Percentiles rank a stretch among this genome's conserved stretches.
phyloP scores from a whole-genome alignment of 495 filamentous ascomycete genomes.

The Hypomontagnella monticulosa region DNA sequence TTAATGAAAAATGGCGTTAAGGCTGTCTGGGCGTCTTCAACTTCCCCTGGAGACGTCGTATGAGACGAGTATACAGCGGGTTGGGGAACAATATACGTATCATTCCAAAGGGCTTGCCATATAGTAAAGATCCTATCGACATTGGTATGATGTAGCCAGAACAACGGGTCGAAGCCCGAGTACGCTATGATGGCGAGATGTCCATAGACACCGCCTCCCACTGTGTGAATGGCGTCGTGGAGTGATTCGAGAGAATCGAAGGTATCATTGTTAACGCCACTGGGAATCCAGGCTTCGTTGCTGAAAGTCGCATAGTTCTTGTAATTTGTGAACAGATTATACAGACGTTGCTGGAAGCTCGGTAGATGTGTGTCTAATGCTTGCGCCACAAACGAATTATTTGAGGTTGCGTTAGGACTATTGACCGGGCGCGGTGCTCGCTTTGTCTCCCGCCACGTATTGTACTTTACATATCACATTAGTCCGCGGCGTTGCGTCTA shows the following conservation, averaged over 20 bases:
- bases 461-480: slow-evolving; percentile 49
- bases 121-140: slow-evolving; percentile 76
- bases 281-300: slow-evolving; percentile 62
- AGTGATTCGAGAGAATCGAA: slow-evolving; percentile 69
- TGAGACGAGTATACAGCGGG: slow-evolving; percentile 60
- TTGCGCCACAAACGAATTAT: slow-evolving; percentile 59
- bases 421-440: slow-evolving; percentile 56
- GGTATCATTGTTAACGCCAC: slow-evolving; percentile 41
- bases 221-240: slow-evolving; percentile 72
- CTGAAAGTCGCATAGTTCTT: slow-evolving; percentile 66
- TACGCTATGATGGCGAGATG: slow-evolving; percentile 73
- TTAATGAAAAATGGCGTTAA: slow-evolving; percentile 60
- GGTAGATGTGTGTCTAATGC: slow-evolving; percentile 59
- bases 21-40: slow-evolving; percentile 50
- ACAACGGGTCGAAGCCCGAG: slow-evolving; percentile 78
- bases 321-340: slow-evolving; percentile 68
- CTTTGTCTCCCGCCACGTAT: slow-evolving; percentile 59
- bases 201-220: slow-evolving; percentile 61
- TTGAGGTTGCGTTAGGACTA: slow-evolving; percentile 56
- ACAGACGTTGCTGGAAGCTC: slow-evolving; percentile 61
- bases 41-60: slow-evolving; percentile 55
- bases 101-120: slow-evolving; percentile 74
- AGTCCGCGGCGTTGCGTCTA: slow-evolving; percentile 1
- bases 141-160: slow-evolving; percentile 73
- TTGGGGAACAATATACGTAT: slow-evolving; percentile 63